phyloP scores from a whole-genome alignment of 192 early-diverging fungal genomes.

The Coemansia guatemalensis region DNA sequence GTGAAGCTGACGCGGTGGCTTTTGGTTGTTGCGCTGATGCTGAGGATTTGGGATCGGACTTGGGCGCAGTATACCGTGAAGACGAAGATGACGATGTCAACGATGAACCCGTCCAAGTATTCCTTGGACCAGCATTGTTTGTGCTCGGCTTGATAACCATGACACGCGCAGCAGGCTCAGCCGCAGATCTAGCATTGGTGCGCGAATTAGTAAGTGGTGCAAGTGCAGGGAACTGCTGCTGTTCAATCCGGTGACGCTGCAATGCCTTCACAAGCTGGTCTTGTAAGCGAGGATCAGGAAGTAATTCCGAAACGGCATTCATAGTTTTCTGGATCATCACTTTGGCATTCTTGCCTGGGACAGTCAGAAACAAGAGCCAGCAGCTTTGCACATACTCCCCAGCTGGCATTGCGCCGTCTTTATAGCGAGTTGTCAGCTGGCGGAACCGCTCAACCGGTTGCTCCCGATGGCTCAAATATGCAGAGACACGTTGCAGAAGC shows the following conservation, averaged over 20 bases:
- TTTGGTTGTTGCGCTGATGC: not conserved
- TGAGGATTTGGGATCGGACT: constrained; percentile 1
- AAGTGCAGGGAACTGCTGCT: constrained; percentile 52
- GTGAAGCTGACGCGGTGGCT: not conserved
- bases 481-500: constrained; percentile 46
- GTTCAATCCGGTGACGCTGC: constrained; percentile 32
- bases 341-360: constrained; percentile 47
- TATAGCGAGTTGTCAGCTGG: constrained; percentile 41
- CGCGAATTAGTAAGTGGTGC: constrained; percentile 24
- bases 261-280: constrained; percentile 26
- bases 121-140: constrained; percentile 3
- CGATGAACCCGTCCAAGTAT: constrained; percentile 5
- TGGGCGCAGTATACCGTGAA: not conserved
- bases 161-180: constrained; percentile 18
- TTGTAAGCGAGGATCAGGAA: constrained; percentile 23
- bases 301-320: constrained; percentile 24
- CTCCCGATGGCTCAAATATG: constrained; percentile 50
- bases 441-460: constrained; percentile 49
- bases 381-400: constrained; percentile 46
- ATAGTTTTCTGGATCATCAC: constrained; percentile 52
- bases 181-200: not conserved
- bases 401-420: constrained; percentile 20
- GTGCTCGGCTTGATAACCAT: constrained; percentile 28
- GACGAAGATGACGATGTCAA: constrained; percentile 7
- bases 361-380: constrained; percentile 50